These are phyloP conservation scores for Staphylotrichum longicolle DNA, from an alignment of 495 filamentous ascomycete genomes.

Conservation along the genomic window DNA sequence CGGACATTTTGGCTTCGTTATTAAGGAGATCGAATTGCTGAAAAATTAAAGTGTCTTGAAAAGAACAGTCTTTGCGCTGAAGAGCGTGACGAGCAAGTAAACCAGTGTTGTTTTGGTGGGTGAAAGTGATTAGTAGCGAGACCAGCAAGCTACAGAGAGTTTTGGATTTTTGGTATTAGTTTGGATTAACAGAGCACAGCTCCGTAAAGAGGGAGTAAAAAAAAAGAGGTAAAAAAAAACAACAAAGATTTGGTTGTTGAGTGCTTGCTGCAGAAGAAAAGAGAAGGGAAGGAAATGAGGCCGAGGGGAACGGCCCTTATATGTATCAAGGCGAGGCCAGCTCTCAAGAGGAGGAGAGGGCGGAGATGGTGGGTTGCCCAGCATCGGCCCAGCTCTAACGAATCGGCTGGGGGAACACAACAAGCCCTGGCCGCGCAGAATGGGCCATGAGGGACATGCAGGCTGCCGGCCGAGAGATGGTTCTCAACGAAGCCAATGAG, in stretches of 20 bases:
- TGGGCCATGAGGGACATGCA: slow-evolving; percentile 16
- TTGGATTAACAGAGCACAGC: slow-evolving; percentile 52
- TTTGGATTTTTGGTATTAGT: slow-evolving; percentile 41
- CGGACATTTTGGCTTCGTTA: slow-evolving; percentile 64
- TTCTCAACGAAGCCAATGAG: slow-evolving; percentile 2
- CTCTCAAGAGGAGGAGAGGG: slow-evolving; percentile 14
- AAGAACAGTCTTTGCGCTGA: slow-evolving; percentile 27
- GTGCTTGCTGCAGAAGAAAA: slow-evolving; percentile 73
- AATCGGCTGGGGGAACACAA: slow-evolving; percentile 10
- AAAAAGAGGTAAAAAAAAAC: slow-evolving; percentile 51
- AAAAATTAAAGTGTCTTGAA: slow-evolving; percentile 37
- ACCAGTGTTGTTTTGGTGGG: slow-evolving; percentile 45
- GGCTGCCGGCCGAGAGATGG: slow-evolving; percentile 20
- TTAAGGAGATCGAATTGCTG: slow-evolving; percentile 31
- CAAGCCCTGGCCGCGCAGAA: slow-evolving; percentile 10
- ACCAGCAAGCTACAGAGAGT: slow-evolving; percentile 45
- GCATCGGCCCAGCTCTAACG: slow-evolving; percentile 11
- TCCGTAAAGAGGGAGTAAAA: slow-evolving; percentile 48
- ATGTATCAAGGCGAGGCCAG: slow-evolving; percentile 35
- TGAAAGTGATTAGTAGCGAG: slow-evolving; percentile 37
- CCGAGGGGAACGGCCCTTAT: slow-evolving; percentile 48
- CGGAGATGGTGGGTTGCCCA: background rate
- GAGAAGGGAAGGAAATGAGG: slow-evolving; percentile 40
- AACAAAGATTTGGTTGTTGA: slow-evolving; percentile 65
- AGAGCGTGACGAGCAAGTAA: slow-evolving; percentile 59